Evolutionary conservation across 2,329 filamentous ascomycete species (phyloP), one percentile per base, ranked within the genome.

Genomic region (Sporothrix pallida): DNA sequence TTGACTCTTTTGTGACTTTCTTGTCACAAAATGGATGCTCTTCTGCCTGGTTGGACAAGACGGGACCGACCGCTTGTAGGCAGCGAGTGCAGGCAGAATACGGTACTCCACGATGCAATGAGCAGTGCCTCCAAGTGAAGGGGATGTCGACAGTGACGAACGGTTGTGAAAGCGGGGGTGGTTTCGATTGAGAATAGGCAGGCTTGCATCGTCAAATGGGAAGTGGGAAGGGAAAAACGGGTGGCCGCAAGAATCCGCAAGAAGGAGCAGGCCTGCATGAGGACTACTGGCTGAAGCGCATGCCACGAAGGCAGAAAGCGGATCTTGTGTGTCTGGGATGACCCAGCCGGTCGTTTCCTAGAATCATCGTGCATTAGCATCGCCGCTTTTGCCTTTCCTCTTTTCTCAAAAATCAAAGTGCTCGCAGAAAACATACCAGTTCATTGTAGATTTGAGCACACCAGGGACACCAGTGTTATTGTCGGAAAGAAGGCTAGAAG

Each of bases 221-320:
- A 23, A 60, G 9, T 26, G 56, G 23, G 7, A 37, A 37, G 31
- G 31, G 31, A 37, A 37, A 37, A 65, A 42, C 26, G 44, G 63
- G 20, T 67, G 44, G 7, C 20, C 12, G 23, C 63, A 52, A 50
- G 15, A 37, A 37, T 5, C 31, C 31, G 31, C 31, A 37, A 37
- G 17, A 37, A 52, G 31, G 37, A 72, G 31, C 63, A 48, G 58
- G 46, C 65, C 31, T 60, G 75, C 62, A 71, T 20, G 15, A 73
- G 76, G 79, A 62, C 46, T 56, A 70, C 52, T 73, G 72, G 78
- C 77, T 75, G 77, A 76, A 79, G 78, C 76, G 73, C 44, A 75
- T 79, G 79, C 79, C 78, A 80, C 79, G 79, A 80, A 80, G 78
- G 74, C 75, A 68, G 52, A 70, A 73, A 63, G 62, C 58, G 71